Conservation (phyloP, 2,329 filamentous ascomycete genomes). For the Talaromyces sp. region DNA sequence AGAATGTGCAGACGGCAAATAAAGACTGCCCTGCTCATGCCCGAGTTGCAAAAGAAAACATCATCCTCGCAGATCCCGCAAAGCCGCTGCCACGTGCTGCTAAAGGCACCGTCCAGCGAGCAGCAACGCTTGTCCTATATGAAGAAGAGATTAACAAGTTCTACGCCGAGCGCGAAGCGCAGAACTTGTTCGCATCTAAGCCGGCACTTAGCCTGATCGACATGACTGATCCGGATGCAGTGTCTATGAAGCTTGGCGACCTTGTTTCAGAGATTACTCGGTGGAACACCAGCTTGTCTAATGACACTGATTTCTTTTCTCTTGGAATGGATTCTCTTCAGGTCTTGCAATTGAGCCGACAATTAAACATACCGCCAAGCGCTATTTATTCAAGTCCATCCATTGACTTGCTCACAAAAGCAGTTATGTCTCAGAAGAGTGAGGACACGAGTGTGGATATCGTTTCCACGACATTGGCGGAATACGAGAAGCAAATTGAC, state of each 20-base stretch:
- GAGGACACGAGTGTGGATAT: background rate
- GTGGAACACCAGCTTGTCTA: constrained; percentile 5
- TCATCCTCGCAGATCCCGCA: constrained; percentile 3
- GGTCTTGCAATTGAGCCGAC: constrained; percentile 10
- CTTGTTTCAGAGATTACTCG: constrained; percentile 1
- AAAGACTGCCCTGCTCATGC: constrained; percentile 11
- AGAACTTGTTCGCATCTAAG: background rate
- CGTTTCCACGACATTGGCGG: background rate
- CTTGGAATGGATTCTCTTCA: constrained; percentile 17
- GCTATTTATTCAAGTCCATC: background rate
- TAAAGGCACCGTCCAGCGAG: constrained; percentile 16
- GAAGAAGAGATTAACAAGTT: constrained; percentile 14
- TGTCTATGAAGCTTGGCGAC: background rate
- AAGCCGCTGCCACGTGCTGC: constrained; percentile 13
- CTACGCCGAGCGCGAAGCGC: background rate
- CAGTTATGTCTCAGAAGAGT: background rate
- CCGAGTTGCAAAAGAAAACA: constrained; percentile 8
- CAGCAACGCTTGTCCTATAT: constrained; percentile 7
- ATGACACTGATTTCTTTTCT: constrained; percentile 15
- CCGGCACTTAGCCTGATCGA: background rate
- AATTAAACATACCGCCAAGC: constrained; percentile 7
- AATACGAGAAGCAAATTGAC: background rate
- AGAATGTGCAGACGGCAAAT: constrained; percentile 11
- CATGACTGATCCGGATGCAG: background rate
- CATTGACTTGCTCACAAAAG: constrained; percentile 2